These are phyloP conservation scores for Amauroascus niger DNA, from an alignment of 2,329 filamentous ascomycete genomes.

Conservation along the genomic window DNA sequence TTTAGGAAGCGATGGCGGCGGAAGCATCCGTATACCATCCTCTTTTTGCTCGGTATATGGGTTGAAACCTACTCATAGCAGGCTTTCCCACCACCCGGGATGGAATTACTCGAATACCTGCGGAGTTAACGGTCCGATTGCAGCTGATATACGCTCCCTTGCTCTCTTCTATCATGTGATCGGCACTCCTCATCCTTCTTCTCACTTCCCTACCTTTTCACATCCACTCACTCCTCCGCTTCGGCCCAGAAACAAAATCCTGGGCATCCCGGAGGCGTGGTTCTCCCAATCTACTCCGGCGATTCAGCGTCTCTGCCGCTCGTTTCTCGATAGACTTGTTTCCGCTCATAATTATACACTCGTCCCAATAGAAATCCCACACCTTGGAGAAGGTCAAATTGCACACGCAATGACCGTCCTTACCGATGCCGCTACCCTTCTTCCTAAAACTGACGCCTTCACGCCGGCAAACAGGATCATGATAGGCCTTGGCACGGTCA, in stretches of 20 bases:
- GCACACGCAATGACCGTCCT: conserved; percentile 68
- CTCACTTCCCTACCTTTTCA: conserved; percentile 41
- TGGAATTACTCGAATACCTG: conserved; percentile 48
- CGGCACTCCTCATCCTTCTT: conserved; percentile 54
- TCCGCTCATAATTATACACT: conserved; percentile 27
- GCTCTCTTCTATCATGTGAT: conserved; percentile 66
- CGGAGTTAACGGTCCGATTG: conserved; percentile 59
- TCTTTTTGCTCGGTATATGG: conserved; percentile 13
- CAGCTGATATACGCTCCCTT: conserved; percentile 60
- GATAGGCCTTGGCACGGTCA: conserved; percentile 50
- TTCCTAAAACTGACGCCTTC: conserved; percentile 28
- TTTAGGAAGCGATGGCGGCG: conserved; percentile 11
- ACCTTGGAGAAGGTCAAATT: conserved; percentile 54
- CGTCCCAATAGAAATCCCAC: conserved; percentile 40
- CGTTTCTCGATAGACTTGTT: conserved; percentile 44
- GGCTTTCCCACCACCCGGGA: conserved; percentile 40
- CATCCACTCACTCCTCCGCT: conserved; percentile 40
- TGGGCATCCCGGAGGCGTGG: conserved; percentile 59
- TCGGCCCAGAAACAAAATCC: conserved; percentile 41
- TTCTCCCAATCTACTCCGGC: conserved; percentile 52
- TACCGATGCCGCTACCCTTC: conserved; percentile 47
- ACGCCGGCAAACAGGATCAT: conserved; percentile 45
- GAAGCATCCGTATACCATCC: conserved; percentile 12
- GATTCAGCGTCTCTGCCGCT: conserved; percentile 50
- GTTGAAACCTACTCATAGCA: conserved; percentile 10